Base-by-base conservation (phyloP, 176 grass and related monocot genomes). In the Pontederia paniculata region DNA sequence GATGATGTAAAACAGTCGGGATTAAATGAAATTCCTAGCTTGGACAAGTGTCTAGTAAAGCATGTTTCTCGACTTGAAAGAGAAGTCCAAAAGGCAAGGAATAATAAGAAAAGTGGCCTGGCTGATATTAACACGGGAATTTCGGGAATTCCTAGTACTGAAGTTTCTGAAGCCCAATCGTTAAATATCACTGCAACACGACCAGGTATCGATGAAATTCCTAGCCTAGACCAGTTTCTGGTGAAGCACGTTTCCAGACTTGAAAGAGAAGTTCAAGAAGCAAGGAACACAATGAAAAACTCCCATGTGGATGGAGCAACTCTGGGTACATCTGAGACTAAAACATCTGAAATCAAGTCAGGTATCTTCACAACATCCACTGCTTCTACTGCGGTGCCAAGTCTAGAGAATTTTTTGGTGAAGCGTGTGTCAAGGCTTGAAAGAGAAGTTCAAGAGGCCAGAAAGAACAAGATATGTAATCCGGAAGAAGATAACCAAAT, bases 381-480 rank as follows among this genome's bases (percentile, higher is more conserved):
- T 63, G 74, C 68, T 55, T 58, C 55, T 46, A 50, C 52, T 71
- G 57, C 52, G 55, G 77, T 37, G 3, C 28, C 28, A 5, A 37
- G 80, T n/a, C 41, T 84, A 21, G 58, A 70, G 23, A 89, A 67
- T 45, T 68, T 89, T 78, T 70, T 81, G 50, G 70, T 84, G 46
- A 81, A 84, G 67, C 81, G 69, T 72, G 45, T 81, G 12, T 84
- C 85, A 52, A 75, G 74, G 72, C 70, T 89, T 31, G 80, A 89
- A 75, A 69, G 58, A 73, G 85, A 89, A 44, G 63, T 89, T 13
- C 50, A 77, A 53, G 77, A 81, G 75, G 74, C 70, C 21, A 89
- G 80, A 66, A 83, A 74, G 65, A 84, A 68, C 12, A 59, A 19
- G 17, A 15, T 8, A 43, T 9, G 28, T 45, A 49, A 49, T 41